Percentiles rank a stretch among this genome's conserved stretches.
Conservation (phyloP, 495 filamentous ascomycete species). For the Penicillium bovifimosum region DNA sequence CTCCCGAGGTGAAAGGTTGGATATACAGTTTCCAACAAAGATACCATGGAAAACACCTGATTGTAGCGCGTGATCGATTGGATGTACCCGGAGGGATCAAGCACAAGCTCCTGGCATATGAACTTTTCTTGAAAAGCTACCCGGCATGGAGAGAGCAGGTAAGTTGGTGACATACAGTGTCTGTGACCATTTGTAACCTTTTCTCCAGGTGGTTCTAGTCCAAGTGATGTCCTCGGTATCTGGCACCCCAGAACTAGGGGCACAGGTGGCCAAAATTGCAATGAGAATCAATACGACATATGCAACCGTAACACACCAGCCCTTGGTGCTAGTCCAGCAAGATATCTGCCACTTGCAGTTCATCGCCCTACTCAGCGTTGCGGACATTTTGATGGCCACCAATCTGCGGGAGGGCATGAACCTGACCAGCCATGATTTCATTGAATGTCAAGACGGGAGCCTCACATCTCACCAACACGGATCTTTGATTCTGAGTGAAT, state of each 20-base stretch:
- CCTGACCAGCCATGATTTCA: slow-evolving; percentile 78
- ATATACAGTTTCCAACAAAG: slow-evolving; percentile 62
- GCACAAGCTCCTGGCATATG: slow-evolving; percentile 82
- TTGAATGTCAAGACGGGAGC: slow-evolving; percentile 78
- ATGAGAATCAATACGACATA: slow-evolving; percentile 77
- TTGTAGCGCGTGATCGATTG: slow-evolving; percentile 83
- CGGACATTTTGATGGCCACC: slow-evolving; percentile 80
- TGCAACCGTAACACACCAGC: slow-evolving; percentile 76
- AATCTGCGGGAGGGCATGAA: slow-evolving; percentile 91
- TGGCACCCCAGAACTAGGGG: slow-evolving; percentile 71
- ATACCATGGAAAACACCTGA: slow-evolving; percentile 74
- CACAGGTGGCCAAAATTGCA: slow-evolving; percentile 78
- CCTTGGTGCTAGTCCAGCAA: slow-evolving; percentile 82
- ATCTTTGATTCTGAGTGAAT: slow-evolving; percentile 86
- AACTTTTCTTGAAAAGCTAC: slow-evolving; percentile 80
- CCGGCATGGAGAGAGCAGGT: slow-evolving; percentile 75
- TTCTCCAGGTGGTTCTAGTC: slow-evolving; percentile 61
- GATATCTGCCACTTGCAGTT: slow-evolving; percentile 84
- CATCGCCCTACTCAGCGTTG: slow-evolving; percentile 73
- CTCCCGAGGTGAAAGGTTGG: slow-evolving; percentile 65
- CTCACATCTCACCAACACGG: slow-evolving; percentile 63
- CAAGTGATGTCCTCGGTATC: slow-evolving; percentile 80
- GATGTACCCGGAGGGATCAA: slow-evolving; percentile 80
- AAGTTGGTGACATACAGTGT: not conserved
- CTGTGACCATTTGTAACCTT: not conserved